Base-by-base conservation (phyloP, 2,329 filamentous ascomycete species). In the Xylaria sp. region DNA sequence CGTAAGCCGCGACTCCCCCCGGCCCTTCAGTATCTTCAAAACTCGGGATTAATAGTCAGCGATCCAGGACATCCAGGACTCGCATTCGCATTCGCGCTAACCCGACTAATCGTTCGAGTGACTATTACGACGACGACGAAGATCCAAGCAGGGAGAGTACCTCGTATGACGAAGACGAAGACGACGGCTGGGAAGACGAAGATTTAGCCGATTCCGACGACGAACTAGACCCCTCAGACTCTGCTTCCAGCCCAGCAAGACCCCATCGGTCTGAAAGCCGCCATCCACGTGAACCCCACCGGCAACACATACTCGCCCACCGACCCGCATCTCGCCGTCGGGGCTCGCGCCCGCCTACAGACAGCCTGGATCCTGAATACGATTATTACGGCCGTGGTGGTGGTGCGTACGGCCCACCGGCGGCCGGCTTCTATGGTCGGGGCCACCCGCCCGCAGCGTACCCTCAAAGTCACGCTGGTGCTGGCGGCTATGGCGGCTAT, bases 351-450 rank as follows among this genome's bases (percentile, higher is more conserved):
- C 84, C 85, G 72, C 83, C 88, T 65, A 87, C 88, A 52, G 69
- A 67, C 83, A 92, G 86, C 78, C 84, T 87, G 83, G 91, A 92
- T 78, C 87, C 87, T 15, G 70, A 72, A 23, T 89, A 92, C 28
- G 89, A 92, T n/a, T 90, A 86, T 77, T 79, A 76, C 83, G 85
- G 82, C 80, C 80, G 76, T 51, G 76, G 78, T 60, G 76, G 78
- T 60, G 76, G 74, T 34, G 74, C 72, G 46, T 81, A 77, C 65
- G 63, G 67, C 64, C 73, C 74, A 63, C 73, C 73, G 31, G 67
- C 69, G 57, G 66, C 63, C 57, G 65, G 41, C 59, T 78, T 76
- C 66, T 82, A 80, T 69, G 73, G 74, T 51, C 75, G 81, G 67
- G 77, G 80, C 61, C 75, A 73, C 70, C 78, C 72, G 64, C 78